A percentile compares a stretch with the other conserved stretches of the same genome.
Evolutionary conservation across 2,329 filamentous ascomycete species (phyloP).

Genomic region (Botrytis hyacinthi): DNA sequence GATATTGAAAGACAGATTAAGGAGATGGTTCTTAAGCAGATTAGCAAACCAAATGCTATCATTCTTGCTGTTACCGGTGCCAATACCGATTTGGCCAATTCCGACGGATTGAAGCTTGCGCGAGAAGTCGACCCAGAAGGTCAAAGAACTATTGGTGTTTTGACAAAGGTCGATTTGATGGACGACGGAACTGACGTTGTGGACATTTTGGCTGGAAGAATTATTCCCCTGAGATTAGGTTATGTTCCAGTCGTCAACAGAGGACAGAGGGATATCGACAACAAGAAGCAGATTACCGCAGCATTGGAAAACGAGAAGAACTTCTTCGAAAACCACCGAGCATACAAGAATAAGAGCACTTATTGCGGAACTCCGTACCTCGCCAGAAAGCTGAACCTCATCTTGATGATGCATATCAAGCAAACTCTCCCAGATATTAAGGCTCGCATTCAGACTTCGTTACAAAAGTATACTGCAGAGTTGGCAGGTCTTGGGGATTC

Average conservation of each 20-base stretch:
- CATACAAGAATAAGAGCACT: conserved; percentile 96
- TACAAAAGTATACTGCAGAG: conserved; percentile 87
- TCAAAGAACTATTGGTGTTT: conserved; percentile 94
- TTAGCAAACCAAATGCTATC: conserved; percentile 97
- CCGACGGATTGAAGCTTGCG: conserved; percentile 92
- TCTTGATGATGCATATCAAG: conserved; percentile 99
- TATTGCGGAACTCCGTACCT: conserved; percentile 98
- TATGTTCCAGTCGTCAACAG: conserved; percentile 98
- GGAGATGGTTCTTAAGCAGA: conserved; percentile 98
- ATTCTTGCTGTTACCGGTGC: conserved; percentile 94
- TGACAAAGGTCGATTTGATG: conserved; percentile 99
- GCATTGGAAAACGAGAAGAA: conserved; percentile 92
- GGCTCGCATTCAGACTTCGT: conserved; percentile 86
- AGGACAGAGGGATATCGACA: conserved; percentile 97
- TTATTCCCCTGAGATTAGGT: conserved; percentile 90
- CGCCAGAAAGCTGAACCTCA: conserved; percentile 93
- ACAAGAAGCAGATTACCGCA: conserved; percentile 89
- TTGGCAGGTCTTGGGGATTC: conserved; percentile 83
- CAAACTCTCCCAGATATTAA: conserved; percentile 99
- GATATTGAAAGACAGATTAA: conserved; percentile 96
- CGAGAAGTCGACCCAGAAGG: conserved; percentile 96
- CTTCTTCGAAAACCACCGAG: conserved; percentile 98
- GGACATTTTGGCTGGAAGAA: conserved; percentile 94
- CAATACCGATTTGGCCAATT: conserved; percentile 98
- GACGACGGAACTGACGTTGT: conserved; percentile 98